Base-by-base conservation (phyloP, 2,329 filamentous ascomycete species). In the Fusarium aywerte region DNA sequence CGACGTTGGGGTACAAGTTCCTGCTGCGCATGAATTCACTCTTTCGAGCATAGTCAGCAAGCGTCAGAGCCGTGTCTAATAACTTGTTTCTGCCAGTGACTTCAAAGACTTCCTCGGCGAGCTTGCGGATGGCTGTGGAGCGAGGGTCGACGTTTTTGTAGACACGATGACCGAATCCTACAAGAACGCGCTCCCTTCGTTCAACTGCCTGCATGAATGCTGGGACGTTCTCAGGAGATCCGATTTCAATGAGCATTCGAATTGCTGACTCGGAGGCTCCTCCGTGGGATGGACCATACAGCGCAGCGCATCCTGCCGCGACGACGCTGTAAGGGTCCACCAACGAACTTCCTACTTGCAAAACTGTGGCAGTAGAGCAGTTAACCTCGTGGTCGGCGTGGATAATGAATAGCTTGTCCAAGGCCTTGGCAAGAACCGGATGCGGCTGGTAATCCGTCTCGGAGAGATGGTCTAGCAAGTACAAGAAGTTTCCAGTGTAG, bases 341-440 rank as follows among this genome's bases (percentile, higher is more conserved):
- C 12, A 88, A 74, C 0, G 83, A 84, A 55, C 82, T 85, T 9
- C 85, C 84, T 20, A 87, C 84, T 57, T 87, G 84, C 16, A 88
- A 76, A 31, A 86, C 80, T 2, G 85, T 83, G 2, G 85, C 84
- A 0, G 85, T 87, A 3, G 84, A 84, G 69, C 84, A 82, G 66
- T 87, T 86, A 73, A 88, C 84, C 61, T 87, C 86, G 70, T 88
- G 85, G 67, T 88, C 86, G 3, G 84, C 82, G 64, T 86, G 84
- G 23, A 88, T 80, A 53, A 87, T 83, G 69, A 85, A 85, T 4
- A 88, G 79, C 7, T 80, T 79, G 52, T 87, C 83, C 16, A 87
- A 75, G n/a, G 80, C 80, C 65, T 80, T 81, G 47, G 82, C 82
- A 9, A 87, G 75, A 5, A 82, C 79, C 1, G 82, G 80, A 58